Evolutionary conservation across 2,329 filamentous ascomycete species (phyloP).

Genomic region (Sclerotinia minor): DNA sequence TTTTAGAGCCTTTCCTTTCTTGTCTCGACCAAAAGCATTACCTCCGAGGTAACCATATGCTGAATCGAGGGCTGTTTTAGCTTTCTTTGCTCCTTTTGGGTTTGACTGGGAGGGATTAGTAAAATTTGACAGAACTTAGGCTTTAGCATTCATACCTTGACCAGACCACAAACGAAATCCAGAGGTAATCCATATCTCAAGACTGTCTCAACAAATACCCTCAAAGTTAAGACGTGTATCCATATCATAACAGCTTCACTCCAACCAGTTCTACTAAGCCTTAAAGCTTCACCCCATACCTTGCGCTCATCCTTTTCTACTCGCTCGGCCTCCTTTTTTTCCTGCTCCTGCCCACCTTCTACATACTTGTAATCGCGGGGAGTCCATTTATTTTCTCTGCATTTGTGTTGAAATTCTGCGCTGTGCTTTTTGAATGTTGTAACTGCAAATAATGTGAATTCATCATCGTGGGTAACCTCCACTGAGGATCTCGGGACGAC

Average conservation of each 20-base stretch:
- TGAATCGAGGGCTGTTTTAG: constrained; percentile 74
- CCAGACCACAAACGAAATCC: constrained; percentile 80
- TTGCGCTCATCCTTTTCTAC: constrained; percentile 84
- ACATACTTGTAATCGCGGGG: constrained; percentile 93
- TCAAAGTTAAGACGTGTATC: constrained; percentile 85
- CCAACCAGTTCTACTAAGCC: constrained; percentile 87
- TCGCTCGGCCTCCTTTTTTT: constrained; percentile 81
- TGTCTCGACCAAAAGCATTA: constrained; percentile 91
- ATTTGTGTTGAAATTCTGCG: constrained; percentile 86
- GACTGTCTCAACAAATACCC: constrained; percentile 98
- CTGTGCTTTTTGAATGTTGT: constrained; percentile 92
- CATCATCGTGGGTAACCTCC: constrained; percentile 80
- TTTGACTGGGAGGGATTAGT: constrained; percentile 61
- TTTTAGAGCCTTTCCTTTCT: constrained; percentile 87
- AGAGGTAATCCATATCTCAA: constrained; percentile 89
- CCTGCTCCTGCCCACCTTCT: constrained; percentile 85
- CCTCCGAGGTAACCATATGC: constrained; percentile 90
- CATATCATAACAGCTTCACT: constrained; percentile 95
- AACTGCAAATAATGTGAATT: constrained; percentile 85
- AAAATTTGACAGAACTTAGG: neutral
- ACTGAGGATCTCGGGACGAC: constrained; percentile 86
- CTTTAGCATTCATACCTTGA: constrained; percentile 63
- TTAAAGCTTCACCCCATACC: constrained; percentile 87
- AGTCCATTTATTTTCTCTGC: constrained; percentile 89
- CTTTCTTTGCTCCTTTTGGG: constrained; percentile 77